Percentiles rank a stretch among this genome's conserved stretches.
Evolutionary conservation across 768 basidiomycete species (phyloP).

Genomic region (Boletus subcaerulescens): DNA sequence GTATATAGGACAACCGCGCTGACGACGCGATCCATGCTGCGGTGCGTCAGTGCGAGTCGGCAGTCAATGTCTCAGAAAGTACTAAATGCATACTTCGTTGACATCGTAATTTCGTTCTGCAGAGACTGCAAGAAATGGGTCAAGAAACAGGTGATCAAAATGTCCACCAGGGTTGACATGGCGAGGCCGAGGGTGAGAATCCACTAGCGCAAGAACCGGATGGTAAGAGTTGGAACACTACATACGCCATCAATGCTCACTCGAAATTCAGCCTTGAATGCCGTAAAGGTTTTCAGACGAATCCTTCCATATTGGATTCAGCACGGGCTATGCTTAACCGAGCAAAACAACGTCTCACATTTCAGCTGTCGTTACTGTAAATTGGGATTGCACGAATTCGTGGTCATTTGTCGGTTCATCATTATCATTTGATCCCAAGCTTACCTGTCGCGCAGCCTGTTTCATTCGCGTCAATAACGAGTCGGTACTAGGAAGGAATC

Average conservation of each 20-base stretch:
- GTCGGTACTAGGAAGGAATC: background rate
- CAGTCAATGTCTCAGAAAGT: too few relatives aligned
- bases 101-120: conserved; percentile 37
- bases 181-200: conserved; percentile 52
- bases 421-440: background rate
- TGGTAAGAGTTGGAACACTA: background rate
- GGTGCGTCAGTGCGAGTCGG: background rate
- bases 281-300: conserved; percentile 21
- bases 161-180: conserved; percentile 47
- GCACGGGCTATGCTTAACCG: too few relatives aligned
- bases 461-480: background rate
- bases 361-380: conserved; percentile 28
- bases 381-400: conserved; percentile 12
- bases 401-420: conserved; percentile 5
- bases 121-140: conserved; percentile 42
- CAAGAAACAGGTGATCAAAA: conserved; percentile 46
- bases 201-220: conserved; percentile 33
- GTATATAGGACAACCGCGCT: conserved; percentile 49
- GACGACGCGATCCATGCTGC: conserved; percentile 47
- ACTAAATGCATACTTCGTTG: conserved; percentile 32
- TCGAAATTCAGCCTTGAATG: conserved; percentile 25
- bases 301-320: conserved; percentile 19
- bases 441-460: conserved; percentile 37
- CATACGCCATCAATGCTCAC: background rate
- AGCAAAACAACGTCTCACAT: conserved; percentile 19